Evolutionary conservation across 495 filamentous ascomycete genomes (phyloP), one percentile per base, ranked within the genome.

Genomic region (Lepraria neglecta): DNA sequence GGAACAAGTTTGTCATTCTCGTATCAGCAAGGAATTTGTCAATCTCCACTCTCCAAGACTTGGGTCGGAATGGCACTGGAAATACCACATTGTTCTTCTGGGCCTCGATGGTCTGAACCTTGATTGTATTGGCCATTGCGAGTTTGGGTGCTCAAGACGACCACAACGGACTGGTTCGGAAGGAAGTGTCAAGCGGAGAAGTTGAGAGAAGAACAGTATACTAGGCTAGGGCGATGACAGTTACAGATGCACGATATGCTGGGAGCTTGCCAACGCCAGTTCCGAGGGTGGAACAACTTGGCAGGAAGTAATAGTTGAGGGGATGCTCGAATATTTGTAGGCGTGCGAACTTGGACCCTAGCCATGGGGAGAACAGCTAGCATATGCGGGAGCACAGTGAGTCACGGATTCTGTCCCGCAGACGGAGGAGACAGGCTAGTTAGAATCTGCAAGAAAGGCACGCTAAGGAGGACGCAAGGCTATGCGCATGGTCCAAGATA

Each of bases 21-120:
- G 35, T 58, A 21, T 62, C 43, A 17, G 21, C 31, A 14, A 62
- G 31, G 27, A 62, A 62, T 55, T 62, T 55, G 21, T 62, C 60
- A 47, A 62, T 62, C 53, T 62, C 60, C 11, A 62, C 21, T 50
- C 46, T 50, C 46, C 46, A 50, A 3, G 46, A 17, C 3, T 17
- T 30, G 11, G 46, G 56, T 15, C 14, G 52, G 14, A 30, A 14
- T 5, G 46, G 24, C 4, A 50, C 21, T 4, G 28, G 42, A n/a
- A 50, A 19, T 17, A 50, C 24, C 12, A 30, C 4, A 28, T 50
- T 50, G 6, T 15, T 30, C 46, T 50, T 27, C 46, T 50, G 46
- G 21, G 24, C 46, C 10, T 30, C 46, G 3, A 50, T 30, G 11
- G 46, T 50, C 24, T 50, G 21, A 19, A 14, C 46, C 24, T 50